Conservation (phyloP, 73 alveolate genomes). For the Loxodes magnus region DNA sequence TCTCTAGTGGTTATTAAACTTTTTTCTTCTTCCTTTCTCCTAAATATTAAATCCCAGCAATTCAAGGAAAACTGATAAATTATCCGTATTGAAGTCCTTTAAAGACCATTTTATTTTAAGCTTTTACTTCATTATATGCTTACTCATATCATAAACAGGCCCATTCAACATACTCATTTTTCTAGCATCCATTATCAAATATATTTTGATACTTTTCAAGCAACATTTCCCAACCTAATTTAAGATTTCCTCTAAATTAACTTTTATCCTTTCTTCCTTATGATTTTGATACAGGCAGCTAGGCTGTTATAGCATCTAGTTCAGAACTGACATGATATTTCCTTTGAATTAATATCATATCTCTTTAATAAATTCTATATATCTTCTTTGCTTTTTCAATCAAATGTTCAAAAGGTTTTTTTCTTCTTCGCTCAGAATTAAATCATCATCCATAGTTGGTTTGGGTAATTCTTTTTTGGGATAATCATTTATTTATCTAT, state of each 20-base stretch:
- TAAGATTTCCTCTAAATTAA: constrained; percentile 3
- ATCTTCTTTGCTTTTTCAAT: constrained; percentile 31
- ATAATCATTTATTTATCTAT: constrained; percentile 31
- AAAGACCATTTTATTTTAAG: no score
- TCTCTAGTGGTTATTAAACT: no score
- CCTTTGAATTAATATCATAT: constrained; percentile 40
- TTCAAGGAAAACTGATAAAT: no score
- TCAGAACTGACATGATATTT: no score
- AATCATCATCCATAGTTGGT: constrained; percentile 23
- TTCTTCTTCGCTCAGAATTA: constrained; percentile 22
- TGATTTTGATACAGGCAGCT: neutral
- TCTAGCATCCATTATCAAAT: neutral
- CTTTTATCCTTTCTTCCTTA: neutral
- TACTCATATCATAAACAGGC: no score
- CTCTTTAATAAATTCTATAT: constrained; percentile 28
- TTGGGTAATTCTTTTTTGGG: constrained; percentile 27
- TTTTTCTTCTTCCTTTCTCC: no score
- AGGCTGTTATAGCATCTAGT: constrained; percentile 28
- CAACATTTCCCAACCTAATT: neutral
- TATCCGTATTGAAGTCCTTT: no score
- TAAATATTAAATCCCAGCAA: no score
- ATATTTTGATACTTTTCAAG: neutral
- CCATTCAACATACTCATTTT: no score
- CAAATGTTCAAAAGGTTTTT: constrained; percentile 28
- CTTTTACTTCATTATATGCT: no score